Evolutionary conservation across 345 rosid genomes (phyloP), one percentile per base, ranked within the genome.

Genomic region (Eucalyptus caleyi): DNA sequence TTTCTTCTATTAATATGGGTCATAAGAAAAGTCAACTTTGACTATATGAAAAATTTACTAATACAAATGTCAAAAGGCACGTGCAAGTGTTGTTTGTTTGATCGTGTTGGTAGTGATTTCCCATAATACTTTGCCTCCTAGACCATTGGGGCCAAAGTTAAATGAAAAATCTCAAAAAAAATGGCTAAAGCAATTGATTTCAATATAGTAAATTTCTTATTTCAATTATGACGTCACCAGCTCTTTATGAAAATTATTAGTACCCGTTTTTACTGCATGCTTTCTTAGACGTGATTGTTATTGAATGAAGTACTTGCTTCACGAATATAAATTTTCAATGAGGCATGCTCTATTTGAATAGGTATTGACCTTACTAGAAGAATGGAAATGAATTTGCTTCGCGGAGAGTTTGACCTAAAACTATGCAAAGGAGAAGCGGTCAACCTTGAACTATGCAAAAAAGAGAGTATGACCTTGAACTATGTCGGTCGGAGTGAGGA

Each of bases 161-260:
- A 21, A 53, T 53, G 59, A 53, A 53, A 53, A 53, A 53, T 53
- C 59, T 53, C 8, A 51, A 19, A 53, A 8, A 56, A 7, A 56
- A 9, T 9, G 16, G 30, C 27, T 77, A 77, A 23, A 40, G 47
- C 3, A 3, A 11, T 77, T 40, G 16, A 11, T 77, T 21, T 7
- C 4, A 23, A 21, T 40, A 21, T 7, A 14, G 0, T 42, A 21
- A 77, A 1, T 77, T 40, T 11, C 27, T 65, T 40, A 21, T 77
- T 77, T 77, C 30, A 2, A 40, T 40, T 26, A 10, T 1, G 13
- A 18, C 1, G 4, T 34, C 82, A 34, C 7, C 2, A 1, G 2
- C 7, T 34, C 7, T 18, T 18, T 18, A 34, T 0, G 0, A 19
- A 77, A 40, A 21, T 77, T 40, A 5, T 11, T 19, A 21, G 9